These are phyloP conservation scores for Fusarium robinianum DNA, from an alignment of 2,329 filamentous ascomycete species.

Conservation along the genomic window DNA sequence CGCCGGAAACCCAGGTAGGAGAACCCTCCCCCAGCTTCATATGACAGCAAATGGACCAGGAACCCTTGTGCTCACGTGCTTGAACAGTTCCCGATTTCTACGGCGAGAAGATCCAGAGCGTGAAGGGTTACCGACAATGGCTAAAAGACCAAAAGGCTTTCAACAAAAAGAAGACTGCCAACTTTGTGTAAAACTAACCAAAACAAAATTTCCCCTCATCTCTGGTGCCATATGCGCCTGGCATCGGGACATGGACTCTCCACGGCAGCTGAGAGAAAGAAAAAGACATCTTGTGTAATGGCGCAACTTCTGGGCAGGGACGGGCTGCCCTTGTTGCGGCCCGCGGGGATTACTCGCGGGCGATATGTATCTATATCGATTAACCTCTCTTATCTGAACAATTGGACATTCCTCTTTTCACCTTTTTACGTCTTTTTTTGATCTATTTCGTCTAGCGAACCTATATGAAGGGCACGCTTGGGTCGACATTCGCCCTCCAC, in stretches of 20 bases:
- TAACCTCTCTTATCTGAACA: constrained; percentile 34
- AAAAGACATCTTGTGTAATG: constrained; percentile 26
- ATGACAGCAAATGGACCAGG: not conserved
- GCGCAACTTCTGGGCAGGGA: constrained; percentile 28
- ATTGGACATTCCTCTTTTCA: constrained; percentile 15
- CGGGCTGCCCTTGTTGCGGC: constrained; percentile 19
- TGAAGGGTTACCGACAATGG: constrained; percentile 90
- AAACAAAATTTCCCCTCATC: constrained; percentile 6
- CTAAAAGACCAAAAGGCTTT: constrained; percentile 97
- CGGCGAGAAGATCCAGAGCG: constrained; percentile 95
- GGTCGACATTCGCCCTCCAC: constrained; percentile 72
- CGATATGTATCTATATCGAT: constrained; percentile 38
- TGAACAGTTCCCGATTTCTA: constrained; percentile 91
- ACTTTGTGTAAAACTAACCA: constrained; percentile 55
- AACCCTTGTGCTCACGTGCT: constrained; percentile 33
- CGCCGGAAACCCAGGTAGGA: constrained; percentile 76
- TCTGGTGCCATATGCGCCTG: too few relatives aligned
- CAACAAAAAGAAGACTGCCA: constrained; percentile 87
- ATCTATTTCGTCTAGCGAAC: not conserved
- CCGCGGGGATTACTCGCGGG: constrained; percentile 25
- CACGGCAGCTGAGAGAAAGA: constrained; percentile 11
- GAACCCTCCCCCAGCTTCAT: not conserved
- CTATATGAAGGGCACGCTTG: constrained; percentile 57
- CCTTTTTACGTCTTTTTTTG: constrained; percentile 18
- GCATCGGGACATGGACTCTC: constrained; percentile 13